Percentiles rank a stretch among this genome's conserved stretches.
These are phyloP conservation scores for Blastobotrys malaysiensis DNA, from an alignment of 1,139 yeast genomes.

Conservation along the genomic window DNA sequence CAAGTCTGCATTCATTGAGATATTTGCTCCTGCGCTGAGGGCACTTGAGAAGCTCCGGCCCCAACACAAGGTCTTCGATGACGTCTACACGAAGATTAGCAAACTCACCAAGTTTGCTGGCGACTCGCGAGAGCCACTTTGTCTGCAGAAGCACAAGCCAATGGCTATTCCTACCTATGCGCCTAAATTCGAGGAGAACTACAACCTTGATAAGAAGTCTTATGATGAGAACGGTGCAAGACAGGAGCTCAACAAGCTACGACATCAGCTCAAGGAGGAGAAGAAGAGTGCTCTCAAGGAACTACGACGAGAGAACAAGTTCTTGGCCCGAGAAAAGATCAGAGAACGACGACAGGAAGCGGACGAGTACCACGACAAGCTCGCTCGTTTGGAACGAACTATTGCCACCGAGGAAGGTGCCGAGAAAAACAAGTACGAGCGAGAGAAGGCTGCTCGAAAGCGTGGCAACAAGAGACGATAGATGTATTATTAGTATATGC, in stretches of 20 bases:
- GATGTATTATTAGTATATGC: neutral
- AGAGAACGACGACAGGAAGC: constrained; percentile 69
- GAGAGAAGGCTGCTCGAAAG: constrained; percentile 69
- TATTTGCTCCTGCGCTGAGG: constrained; percentile 40
- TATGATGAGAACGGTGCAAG: constrained; percentile 79
- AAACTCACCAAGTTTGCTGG: constrained; percentile 48
- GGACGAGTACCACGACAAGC: constrained; percentile 79
- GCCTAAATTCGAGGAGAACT: constrained; percentile 93
- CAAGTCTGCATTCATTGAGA: constrained; percentile 56
- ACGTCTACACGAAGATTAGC: constrained; percentile 35
- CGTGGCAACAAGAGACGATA: constrained; percentile 17
- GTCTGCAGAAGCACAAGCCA: constrained; percentile 84
- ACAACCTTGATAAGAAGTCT: constrained; percentile 90
- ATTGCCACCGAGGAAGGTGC: constrained; percentile 92
- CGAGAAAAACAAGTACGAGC: constrained; percentile 41
- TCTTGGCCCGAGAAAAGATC: constrained; percentile 81
- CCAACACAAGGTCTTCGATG: constrained; percentile 1
- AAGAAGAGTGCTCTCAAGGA: constrained; percentile 84
- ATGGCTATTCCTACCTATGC: constrained; percentile 78
- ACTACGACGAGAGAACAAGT: constrained; percentile 80
- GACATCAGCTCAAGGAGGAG: constrained; percentile 84
- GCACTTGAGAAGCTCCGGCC: constrained; percentile 6
- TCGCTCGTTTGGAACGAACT: constrained; percentile 79
- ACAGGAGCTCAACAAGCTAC: constrained; percentile 77
- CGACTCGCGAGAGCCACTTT: constrained; percentile 60